These are phyloP conservation scores for Melanopsichium pennsylvanicum DNA, from an alignment of 1,284 basidiomycete species.

Conservation along the genomic window DNA sequence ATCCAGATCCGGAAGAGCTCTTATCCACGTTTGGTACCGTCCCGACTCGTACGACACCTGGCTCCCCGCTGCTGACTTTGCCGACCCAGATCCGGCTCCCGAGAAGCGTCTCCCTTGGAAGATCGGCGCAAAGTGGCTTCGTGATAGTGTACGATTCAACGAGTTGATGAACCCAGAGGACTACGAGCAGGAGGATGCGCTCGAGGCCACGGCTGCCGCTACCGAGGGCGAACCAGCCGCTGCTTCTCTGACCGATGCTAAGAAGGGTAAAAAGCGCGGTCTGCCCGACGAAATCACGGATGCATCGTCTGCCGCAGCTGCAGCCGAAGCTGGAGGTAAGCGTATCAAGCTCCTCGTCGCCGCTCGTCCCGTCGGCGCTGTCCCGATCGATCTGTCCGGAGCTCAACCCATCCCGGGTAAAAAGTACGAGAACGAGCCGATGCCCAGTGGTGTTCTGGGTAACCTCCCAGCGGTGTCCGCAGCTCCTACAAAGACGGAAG, in stretches of 20 bases:
- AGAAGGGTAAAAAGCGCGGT: slow-evolving; percentile 55
- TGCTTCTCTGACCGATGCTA: slow-evolving; percentile 11
- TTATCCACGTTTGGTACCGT: slow-evolving; percentile 66
- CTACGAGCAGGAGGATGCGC: slow-evolving; percentile 59
- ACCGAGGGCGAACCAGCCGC: slow-evolving; percentile 27
- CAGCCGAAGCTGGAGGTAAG: slow-evolving; percentile 49
- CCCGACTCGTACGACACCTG: slow-evolving; percentile 67
- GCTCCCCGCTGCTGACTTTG: slow-evolving; percentile 63
- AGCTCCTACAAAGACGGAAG: slow-evolving; percentile 23
- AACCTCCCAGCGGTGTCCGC: slow-evolving; percentile 56
- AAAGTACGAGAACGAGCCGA: slow-evolving; percentile 63
- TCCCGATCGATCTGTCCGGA: slow-evolving; percentile 62
- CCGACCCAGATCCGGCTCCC: slow-evolving; percentile 63
- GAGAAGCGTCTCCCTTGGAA: slow-evolving; percentile 53
- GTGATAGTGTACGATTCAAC: slow-evolving; percentile 61
- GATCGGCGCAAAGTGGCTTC: slow-evolving; percentile 58
- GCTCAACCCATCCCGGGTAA: slow-evolving; percentile 62
- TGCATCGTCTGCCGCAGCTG: slow-evolving; percentile 34
- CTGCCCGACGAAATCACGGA: slow-evolving; percentile 62
- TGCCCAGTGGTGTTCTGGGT: slow-evolving; percentile 57
- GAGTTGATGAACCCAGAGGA: slow-evolving; percentile 66
- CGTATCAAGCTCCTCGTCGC: slow-evolving; percentile 63
- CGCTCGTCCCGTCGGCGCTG: slow-evolving; percentile 55
- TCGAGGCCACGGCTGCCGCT: slow-evolving; percentile 23
- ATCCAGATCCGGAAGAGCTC: slow-evolving; percentile 52